Base-by-base conservation (phyloP, 805 yeast species). In the Lachancea fermentati region DNA sequence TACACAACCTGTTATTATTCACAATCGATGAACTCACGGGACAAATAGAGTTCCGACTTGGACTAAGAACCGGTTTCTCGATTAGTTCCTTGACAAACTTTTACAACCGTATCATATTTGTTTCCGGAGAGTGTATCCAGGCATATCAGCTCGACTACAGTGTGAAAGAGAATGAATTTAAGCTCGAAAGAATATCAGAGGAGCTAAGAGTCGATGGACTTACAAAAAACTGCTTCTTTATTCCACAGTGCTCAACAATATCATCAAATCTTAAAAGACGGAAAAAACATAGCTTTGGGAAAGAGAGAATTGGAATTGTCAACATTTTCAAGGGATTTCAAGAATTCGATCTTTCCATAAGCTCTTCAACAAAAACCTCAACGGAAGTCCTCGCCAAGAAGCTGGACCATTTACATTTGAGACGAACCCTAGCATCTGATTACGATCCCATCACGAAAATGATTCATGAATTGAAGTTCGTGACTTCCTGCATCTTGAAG, bases 21-120 rank as follows among this genome's bases (percentile, higher is more conserved):
- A 51, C 67, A 0, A 43, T 67, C 15, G 71, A 66, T 52, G 66
- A 65, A 24, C 45, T 43, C 11, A 43, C 42, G 14, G 69, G 67
- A 2, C 35, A 42, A 6, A 41, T 66, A 5, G 62, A 62, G 29
- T 52, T 58, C 4, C 55, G 51, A 19, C 39, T 42, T 11, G 49
- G 54, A 4, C 41, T 57, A n/a, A 52, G 54, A 26, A 50, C 54
- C 1, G 32, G 35, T 1, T 45, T 30, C 32, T 19, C 46, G 12
- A 43, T 59, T 5, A 48, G 50, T 2, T 48, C 56, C 0, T 36
- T 67, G 22, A 40, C 49, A 5, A 60, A 52, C 36, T 65, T 58
- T 45, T 46, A 43, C 5, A 54, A 54, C 35, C 49, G 63, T 26
- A 16, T 50, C 4, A 42, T 67, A 9, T 36, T 67, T 24, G 65